Conservation (phyloP, 2,329 filamentous ascomycete genomes). For the Akanthomyces dipterigenus region DNA sequence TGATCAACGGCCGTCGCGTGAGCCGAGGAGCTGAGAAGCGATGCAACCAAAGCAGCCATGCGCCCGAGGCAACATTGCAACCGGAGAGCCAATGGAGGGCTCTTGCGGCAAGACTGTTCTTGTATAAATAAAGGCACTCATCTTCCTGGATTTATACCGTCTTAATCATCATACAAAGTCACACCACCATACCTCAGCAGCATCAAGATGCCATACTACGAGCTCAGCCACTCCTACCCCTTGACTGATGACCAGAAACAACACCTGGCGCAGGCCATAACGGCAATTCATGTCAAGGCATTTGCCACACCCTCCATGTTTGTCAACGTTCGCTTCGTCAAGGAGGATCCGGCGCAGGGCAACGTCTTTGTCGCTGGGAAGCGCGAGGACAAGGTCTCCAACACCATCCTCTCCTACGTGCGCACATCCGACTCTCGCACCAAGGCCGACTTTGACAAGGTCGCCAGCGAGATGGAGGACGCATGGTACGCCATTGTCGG, state of each 20-base stretch:
- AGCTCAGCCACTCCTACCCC: neutral
- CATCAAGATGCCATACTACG: conserved; percentile 5
- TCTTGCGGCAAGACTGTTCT: too few relatives aligned
- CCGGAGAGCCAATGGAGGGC: too few relatives aligned
- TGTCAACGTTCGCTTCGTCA: neutral
- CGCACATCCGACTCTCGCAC: neutral
- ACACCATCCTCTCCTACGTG: neutral
- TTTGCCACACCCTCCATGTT: conserved; percentile 8
- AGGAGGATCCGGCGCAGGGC: neutral
- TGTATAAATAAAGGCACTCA: too few relatives aligned
- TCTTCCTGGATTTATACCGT: too few relatives aligned
- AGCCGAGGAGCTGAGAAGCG: too few relatives aligned
- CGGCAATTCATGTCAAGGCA: neutral
- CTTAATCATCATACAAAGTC: too few relatives aligned
- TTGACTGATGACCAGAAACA: conserved; percentile 1
- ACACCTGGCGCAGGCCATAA: neutral
- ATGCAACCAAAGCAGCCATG: too few relatives aligned
- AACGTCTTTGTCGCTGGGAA: neutral
- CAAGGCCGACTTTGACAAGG: conserved; percentile 6
- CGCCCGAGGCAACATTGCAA: too few relatives aligned
- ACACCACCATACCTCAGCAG: neutral
- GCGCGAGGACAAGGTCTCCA: neutral
- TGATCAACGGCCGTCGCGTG: too few relatives aligned
- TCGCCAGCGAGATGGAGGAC: neutral
- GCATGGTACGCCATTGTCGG: conserved; percentile 4